A percentile compares a stretch with the other conserved stretches of the same genome.
Conservation (phyloP, 352 stramenopile genomes). For the Globisporangium paddicum region DNA sequence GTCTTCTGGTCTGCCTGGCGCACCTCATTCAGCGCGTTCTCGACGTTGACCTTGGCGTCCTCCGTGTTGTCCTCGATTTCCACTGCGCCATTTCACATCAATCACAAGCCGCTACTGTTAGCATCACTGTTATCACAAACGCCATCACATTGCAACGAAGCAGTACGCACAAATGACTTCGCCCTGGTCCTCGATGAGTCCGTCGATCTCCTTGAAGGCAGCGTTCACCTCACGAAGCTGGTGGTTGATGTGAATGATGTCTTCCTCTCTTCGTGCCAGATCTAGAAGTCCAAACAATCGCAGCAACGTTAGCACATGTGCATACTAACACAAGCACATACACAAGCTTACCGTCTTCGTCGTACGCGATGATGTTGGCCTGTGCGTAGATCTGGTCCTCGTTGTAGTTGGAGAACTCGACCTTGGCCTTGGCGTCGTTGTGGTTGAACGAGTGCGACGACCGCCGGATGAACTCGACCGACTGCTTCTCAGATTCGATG, state of each 20-base stretch:
- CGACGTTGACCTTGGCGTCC: conserved; percentile 69
- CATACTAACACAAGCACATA: not conserved
- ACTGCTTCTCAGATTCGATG: conserved; percentile 66
- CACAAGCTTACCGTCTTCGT: conserved; percentile 67
- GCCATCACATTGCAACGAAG: not conserved
- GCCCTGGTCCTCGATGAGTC: conserved; percentile 77
- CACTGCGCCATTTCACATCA: conserved; percentile 24
- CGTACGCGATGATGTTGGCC: conserved; percentile 78
- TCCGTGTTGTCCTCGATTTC: conserved; percentile 84
- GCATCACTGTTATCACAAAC: not conserved
- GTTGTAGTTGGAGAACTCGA: conserved; percentile 75
- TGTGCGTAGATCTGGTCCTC: conserved; percentile 88
- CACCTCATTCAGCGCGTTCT: conserved; percentile 65
- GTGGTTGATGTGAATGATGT: conserved; percentile 88
- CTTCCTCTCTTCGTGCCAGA: conserved; percentile 70
- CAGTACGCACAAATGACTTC: conserved; percentile 48
- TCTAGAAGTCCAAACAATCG: conserved; percentile 28
- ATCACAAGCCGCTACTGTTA: not conserved
- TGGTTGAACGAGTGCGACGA: conserved; percentile 70
- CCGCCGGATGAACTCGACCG: conserved; percentile 73
- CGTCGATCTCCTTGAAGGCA: conserved; percentile 82
- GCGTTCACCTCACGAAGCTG: conserved; percentile 83
- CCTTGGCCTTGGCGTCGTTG: conserved; percentile 24
- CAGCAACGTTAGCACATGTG: not conserved
- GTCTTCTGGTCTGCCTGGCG: conserved; percentile 57